A percentile compares a stretch with the other conserved stretches of the same genome.
phyloP scores from a whole-genome alignment of 1,284 basidiomycete species.

The Trichosporon coremiiforme region DNA sequence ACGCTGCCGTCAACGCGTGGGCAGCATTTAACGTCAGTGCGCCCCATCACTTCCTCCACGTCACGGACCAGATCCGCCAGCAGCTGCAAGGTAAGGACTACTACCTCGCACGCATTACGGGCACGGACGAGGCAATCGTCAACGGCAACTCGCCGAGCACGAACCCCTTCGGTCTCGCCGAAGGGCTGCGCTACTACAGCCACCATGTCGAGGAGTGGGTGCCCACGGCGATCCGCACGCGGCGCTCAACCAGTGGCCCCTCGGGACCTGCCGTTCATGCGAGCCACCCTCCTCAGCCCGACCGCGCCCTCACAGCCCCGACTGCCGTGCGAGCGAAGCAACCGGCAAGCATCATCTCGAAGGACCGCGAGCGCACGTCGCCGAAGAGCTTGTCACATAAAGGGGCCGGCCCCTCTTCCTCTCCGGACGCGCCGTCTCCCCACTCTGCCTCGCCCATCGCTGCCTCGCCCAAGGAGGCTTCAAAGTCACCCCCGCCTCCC shows the following conservation, averaged over 20 bases:
- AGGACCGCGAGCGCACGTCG: background rate
- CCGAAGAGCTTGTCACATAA: background rate
- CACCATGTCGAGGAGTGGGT: slow-evolving; percentile 92
- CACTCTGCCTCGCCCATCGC: background rate
- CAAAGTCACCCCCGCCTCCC: background rate
- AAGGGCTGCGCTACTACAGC: slow-evolving; percentile 89
- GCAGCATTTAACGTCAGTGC: slow-evolving; percentile 97
- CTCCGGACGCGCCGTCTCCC: background rate
- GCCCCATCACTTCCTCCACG: slow-evolving; percentile 94
- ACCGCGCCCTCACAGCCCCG: slow-evolving; percentile 21
- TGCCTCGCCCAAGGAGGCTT: background rate
- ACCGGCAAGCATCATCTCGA: background rate
- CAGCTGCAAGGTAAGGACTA: slow-evolving; percentile 84
- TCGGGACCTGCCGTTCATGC: background rate
- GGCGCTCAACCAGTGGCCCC: background rate
- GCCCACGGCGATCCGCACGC: slow-evolving; percentile 42
- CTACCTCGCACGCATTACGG: slow-evolving; percentile 89
- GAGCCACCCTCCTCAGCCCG: background rate
- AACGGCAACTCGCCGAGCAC: slow-evolving; percentile 64
- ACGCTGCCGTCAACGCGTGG: slow-evolving; percentile 89
- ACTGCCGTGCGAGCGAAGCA: background rate
- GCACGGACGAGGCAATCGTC: slow-evolving; percentile 81
- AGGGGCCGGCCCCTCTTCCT: background rate
- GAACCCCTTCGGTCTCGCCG: slow-evolving; percentile 66
- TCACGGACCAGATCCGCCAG: slow-evolving; percentile 78